These are phyloP conservation scores for Cystofilobasidium capitatum DNA, from an alignment of 768 basidiomycete genomes.

Conservation along the genomic window DNA sequence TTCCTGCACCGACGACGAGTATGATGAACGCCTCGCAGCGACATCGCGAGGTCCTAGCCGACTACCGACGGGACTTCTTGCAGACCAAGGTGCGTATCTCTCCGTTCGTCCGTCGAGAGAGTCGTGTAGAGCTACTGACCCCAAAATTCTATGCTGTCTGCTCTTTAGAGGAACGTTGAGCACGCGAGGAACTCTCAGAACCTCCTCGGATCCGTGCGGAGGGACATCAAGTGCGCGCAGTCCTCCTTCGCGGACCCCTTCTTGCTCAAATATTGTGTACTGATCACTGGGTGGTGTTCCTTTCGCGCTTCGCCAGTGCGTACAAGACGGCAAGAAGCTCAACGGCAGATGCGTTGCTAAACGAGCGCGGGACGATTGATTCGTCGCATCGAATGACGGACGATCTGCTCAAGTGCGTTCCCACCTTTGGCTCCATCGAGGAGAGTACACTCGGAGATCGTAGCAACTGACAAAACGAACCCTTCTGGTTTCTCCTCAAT, in stretches of 20 bases:
- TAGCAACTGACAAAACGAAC: too few species aligned
- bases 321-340: slow-evolving; percentile 64
- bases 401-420: slow-evolving; percentile 67
- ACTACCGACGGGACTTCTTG: slow-evolving; percentile 71
- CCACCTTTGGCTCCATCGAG: neutral
- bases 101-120: neutral
- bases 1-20: slow-evolving; percentile 58
- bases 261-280: neutral
- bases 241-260: neutral
- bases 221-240: slow-evolving; percentile 77
- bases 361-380: slow-evolving; percentile 81
- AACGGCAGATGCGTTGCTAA: slow-evolving; percentile 72
- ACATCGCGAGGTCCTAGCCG: slow-evolving; percentile 79
- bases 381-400: slow-evolving; percentile 92
- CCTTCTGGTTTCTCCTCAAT: neutral
- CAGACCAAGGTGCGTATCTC: slow-evolving; percentile 62
- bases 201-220: slow-evolving; percentile 77
- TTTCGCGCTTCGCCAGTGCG: slow-evolving; percentile 49
- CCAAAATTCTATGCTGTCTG: slow-evolving; percentile 12
- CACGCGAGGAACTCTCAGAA: slow-evolving; percentile 77
- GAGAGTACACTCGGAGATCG: too few species aligned
- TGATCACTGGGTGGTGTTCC: neutral
- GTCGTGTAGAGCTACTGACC: too few species aligned
- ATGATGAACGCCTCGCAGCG: slow-evolving; percentile 83
- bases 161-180: slow-evolving; percentile 59